phyloP scores from a whole-genome alignment of 768 basidiomycete species.

The Lentinus tigrinus region DNA sequence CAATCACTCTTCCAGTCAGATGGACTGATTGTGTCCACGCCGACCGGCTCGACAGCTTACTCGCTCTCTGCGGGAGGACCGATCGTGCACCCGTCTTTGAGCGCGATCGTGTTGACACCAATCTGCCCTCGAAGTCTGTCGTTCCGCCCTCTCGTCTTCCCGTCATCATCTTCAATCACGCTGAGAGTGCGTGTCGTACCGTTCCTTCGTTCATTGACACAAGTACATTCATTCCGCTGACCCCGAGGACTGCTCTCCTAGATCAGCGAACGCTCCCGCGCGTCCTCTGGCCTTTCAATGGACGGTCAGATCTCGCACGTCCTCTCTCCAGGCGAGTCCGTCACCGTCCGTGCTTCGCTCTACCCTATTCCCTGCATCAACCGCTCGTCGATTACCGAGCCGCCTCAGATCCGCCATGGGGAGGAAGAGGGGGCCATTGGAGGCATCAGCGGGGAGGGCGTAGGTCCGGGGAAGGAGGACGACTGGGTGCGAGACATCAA shows the following conservation, averaged over 20 bases:
- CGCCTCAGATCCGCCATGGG: constrained; percentile 14
- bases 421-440: not conserved
- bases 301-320: constrained; percentile 86
- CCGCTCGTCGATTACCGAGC: constrained; percentile 70
- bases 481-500: constrained; percentile 99
- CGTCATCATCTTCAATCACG: constrained; percentile 74
- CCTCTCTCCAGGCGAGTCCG: constrained; percentile 81
- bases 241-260: no score
- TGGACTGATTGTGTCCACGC: constrained; percentile 91
- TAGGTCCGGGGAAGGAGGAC: constrained; percentile 78
- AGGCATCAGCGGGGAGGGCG: constrained; percentile 46
- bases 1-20: constrained; percentile 59
- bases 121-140: constrained; percentile 92
- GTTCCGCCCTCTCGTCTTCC: constrained; percentile 90
- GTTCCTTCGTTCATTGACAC: not conserved
- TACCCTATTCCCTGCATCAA: constrained; percentile 94
- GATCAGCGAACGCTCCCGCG: constrained; percentile 84
- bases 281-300: constrained; percentile 89
- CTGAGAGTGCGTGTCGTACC: constrained; percentile 52
- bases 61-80: constrained; percentile 94
- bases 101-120: constrained; percentile 87
- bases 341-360: constrained; percentile 80
- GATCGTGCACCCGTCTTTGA: constrained; percentile 90
- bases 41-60: constrained; percentile 95
- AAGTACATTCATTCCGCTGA: constrained; percentile 3